phyloP scores from a whole-genome alignment of 495 filamentous ascomycete species.

The Venustampulla echinocandica region DNA sequence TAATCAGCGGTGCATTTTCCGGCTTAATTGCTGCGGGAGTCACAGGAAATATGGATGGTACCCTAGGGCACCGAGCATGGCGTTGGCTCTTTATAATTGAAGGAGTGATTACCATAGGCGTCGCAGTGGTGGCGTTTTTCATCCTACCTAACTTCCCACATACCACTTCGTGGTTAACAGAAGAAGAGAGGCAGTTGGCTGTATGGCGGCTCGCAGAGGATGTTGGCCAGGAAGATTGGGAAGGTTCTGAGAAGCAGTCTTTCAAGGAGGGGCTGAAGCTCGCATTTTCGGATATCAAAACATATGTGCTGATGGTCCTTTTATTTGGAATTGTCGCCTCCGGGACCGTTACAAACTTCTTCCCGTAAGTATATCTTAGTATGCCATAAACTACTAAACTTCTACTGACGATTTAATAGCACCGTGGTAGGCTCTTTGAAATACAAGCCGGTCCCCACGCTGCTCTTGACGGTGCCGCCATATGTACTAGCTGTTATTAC shows the following conservation, averaged over 20 bases:
- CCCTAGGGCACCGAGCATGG: slow-evolving; percentile 38
- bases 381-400: background rate
- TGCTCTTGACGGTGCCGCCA: slow-evolving; percentile 70
- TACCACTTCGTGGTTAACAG: slow-evolving; percentile 63
- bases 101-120: slow-evolving; percentile 44
- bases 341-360: slow-evolving; percentile 79
- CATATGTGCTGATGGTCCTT: slow-evolving; percentile 59
- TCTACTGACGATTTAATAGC: background rate
- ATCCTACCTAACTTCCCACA: slow-evolving; percentile 73
- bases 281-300: slow-evolving; percentile 65
- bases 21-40: slow-evolving; percentile 54
- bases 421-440: slow-evolving; percentile 70
- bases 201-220: slow-evolving; percentile 67
- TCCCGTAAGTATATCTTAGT: slow-evolving; percentile 39
- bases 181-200: slow-evolving; percentile 60
- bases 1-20: slow-evolving; percentile 56
- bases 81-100: slow-evolving; percentile 77
- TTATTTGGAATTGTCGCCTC: slow-evolving; percentile 65
- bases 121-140: slow-evolving; percentile 45
- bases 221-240: slow-evolving; percentile 70
- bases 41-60: slow-evolving; percentile 38
- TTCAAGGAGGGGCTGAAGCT: slow-evolving; percentile 60
- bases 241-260: slow-evolving; percentile 50
- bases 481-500: slow-evolving; percentile 64
- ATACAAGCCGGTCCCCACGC: slow-evolving; percentile 56